Conservation (phyloP, 805 yeast species). For the Candida ficus region DNA sequence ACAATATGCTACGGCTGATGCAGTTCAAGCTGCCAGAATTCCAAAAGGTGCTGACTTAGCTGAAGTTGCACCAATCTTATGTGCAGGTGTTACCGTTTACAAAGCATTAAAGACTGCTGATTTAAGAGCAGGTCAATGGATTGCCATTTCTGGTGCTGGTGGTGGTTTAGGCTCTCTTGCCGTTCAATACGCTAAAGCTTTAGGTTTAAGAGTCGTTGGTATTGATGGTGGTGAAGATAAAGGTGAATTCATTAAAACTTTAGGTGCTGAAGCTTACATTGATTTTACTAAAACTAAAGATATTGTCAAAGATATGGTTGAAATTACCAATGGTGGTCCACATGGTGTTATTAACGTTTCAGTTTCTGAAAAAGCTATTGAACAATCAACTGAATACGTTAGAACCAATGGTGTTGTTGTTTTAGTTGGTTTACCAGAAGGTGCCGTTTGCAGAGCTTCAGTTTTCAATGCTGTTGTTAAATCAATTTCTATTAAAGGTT, state of each 20-base stretch:
- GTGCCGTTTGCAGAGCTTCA: slow-evolving; percentile 41
- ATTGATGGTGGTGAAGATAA: slow-evolving; percentile 71
- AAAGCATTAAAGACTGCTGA: slow-evolving; percentile 58
- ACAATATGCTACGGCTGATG: slow-evolving; percentile 59
- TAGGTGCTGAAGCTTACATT: slow-evolving; percentile 48
- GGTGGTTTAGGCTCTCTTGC: slow-evolving; percentile 79
- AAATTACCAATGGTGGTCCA: slow-evolving; percentile 56
- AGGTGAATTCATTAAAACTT: slow-evolving; percentile 42
- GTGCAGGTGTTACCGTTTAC: slow-evolving; percentile 79
- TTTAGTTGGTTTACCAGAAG: slow-evolving; percentile 55
- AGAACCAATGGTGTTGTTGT: slow-evolving; percentile 58
- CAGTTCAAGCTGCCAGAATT: slow-evolving; percentile 55
- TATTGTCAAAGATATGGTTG: slow-evolving; percentile 37
- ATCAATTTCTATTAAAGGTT: slow-evolving; percentile 34
- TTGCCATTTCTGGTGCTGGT: slow-evolving; percentile 71
- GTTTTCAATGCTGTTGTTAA: slow-evolving; percentile 41
- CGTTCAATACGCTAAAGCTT: slow-evolving; percentile 67
- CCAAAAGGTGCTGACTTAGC: slow-evolving; percentile 49
- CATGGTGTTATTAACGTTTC: slow-evolving; percentile 67
- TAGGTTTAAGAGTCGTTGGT: slow-evolving; percentile 68
- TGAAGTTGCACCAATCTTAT: slow-evolving; percentile 53
- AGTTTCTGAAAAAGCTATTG: slow-evolving; percentile 47
- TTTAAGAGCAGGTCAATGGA: slow-evolving; percentile 63
- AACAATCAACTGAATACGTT: slow-evolving; percentile 43
- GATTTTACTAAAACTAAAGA: slow-evolving; percentile 49